Evolutionary conservation across 331 rosid genomes (phyloP).

Genomic region (Ulmus americana): DNA sequence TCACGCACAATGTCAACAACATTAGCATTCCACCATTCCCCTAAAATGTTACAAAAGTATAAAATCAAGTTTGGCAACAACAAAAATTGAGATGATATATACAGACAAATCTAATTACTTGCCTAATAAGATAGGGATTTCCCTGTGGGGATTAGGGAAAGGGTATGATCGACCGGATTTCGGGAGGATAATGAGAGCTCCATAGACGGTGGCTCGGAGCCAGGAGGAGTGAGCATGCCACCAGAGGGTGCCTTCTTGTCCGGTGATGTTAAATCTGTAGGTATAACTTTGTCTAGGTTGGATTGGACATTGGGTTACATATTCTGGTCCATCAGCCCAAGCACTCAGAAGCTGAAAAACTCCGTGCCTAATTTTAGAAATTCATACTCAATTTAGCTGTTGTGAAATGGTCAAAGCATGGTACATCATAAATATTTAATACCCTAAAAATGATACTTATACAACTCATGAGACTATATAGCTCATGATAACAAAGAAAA

Average conservation of each 20-base stretch:
- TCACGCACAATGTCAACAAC: conserved; percentile 34
- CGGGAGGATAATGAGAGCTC: conserved; percentile 41
- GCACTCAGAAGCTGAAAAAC: conserved; percentile 30
- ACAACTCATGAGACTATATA: background rate
- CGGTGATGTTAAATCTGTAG: conserved; percentile 37
- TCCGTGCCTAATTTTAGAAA: conserved; percentile 34
- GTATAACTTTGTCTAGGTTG: conserved; percentile 25
- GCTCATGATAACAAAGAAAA: background rate
- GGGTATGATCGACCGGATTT: conserved; percentile 21
- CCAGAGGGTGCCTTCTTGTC: conserved; percentile 53
- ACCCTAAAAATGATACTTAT: background rate
- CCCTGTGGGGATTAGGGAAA: conserved; percentile 26
- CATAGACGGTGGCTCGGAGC: conserved; percentile 48
- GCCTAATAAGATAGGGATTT: conserved; percentile 29
- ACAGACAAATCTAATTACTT: background rate
- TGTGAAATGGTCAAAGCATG: background rate
- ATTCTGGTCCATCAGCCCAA: conserved; percentile 47
- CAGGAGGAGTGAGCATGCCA: conserved; percentile 44
- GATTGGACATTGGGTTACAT: conserved; percentile 41
- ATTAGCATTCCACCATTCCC: conserved; percentile 35
- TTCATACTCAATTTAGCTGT: background rate
- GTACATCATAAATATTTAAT: too few relatives aligned
- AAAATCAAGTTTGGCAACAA: background rate
- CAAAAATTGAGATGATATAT: background rate
- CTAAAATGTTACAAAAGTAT: background rate